phyloP scores from a whole-genome alignment of 129 eudicot genomes.

The Flaveria linearis region DNA sequence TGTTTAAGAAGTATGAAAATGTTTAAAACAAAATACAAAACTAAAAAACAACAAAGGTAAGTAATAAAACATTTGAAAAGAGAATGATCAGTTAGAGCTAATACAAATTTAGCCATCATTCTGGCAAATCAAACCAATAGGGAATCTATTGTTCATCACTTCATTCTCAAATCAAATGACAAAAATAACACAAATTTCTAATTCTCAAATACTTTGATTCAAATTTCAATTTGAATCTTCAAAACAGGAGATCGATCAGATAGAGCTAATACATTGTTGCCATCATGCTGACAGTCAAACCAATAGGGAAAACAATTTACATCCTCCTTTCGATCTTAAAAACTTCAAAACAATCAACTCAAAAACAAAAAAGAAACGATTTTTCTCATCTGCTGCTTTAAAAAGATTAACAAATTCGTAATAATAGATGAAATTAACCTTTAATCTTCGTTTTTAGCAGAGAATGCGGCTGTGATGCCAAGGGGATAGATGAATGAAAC shows the following conservation, averaged over 20 bases:
- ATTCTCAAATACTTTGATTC: too few species aligned
- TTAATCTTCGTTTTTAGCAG: background rate
- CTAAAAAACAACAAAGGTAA: too few species aligned
- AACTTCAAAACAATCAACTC: background rate
- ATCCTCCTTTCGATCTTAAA: slow-evolving; percentile 41
- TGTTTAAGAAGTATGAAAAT: too few species aligned
- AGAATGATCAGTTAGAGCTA: slow-evolving; percentile 48
- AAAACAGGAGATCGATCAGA: slow-evolving; percentile 31
- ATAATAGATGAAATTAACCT: background rate
- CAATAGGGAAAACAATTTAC: slow-evolving; percentile 50
- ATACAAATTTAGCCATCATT: slow-evolving; percentile 38
- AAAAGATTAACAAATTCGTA: too few species aligned
- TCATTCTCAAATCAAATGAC: background rate
- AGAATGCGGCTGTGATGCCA: background rate
- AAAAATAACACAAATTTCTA: background rate
- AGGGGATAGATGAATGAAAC: background rate
- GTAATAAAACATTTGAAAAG: too few species aligned
- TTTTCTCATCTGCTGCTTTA: too few species aligned
- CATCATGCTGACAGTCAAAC: slow-evolving; percentile 56
- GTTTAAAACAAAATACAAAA: too few species aligned
- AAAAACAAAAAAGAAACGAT: too few species aligned
- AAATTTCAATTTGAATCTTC: background rate
- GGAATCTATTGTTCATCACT: slow-evolving; percentile 18
- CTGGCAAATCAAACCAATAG: slow-evolving; percentile 45
- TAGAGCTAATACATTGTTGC: slow-evolving; percentile 54